Percentiles rank a stretch among this genome's conserved stretches.
Conservation (phyloP, 2,329 filamentous ascomycete genomes). For the Fusarium kyushuense region DNA sequence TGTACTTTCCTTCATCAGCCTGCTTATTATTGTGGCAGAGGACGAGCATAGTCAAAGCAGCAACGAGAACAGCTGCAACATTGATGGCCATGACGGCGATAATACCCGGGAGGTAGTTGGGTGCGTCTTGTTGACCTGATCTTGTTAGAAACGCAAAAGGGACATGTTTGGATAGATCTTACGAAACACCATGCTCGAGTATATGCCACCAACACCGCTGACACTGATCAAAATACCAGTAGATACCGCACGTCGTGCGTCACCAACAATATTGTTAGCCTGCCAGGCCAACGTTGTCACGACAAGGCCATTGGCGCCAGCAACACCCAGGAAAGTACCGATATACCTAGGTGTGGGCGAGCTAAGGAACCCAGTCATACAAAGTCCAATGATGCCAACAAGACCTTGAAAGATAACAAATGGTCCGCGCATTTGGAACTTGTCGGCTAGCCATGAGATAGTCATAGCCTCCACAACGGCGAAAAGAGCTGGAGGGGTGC, state of each 20-base stretch:
- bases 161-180: not conserved
- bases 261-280: slow-evolving; percentile 31
- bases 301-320: slow-evolving; percentile 21
- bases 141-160: fast-evolving
- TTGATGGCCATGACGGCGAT: slow-evolving; percentile 33
- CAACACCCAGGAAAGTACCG: slow-evolving; percentile 25
- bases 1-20: not conserved
- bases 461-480: slow-evolving; percentile 26
- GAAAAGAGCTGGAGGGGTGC: slow-evolving; percentile 18
- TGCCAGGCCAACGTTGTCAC: slow-evolving; percentile 31
- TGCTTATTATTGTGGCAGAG: slow-evolving; percentile 9
- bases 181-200: slow-evolving; percentile 39
- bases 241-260: slow-evolving; percentile 29
- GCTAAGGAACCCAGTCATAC: slow-evolving; percentile 27
- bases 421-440: slow-evolving; percentile 12
- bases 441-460: slow-evolving; percentile 33
- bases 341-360: slow-evolving; percentile 26
- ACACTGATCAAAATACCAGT: slow-evolving; percentile 32
- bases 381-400: slow-evolving; percentile 25
- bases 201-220: slow-evolving; percentile 32
- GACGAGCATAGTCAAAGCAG: slow-evolving; percentile 20
- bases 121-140: slow-evolving; percentile 27
- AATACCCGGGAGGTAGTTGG: slow-evolving; percentile 25
- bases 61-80: slow-evolving; percentile 14
- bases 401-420: slow-evolving; percentile 36